phyloP scores from a whole-genome alignment of 1,284 basidiomycete genomes.

The Leccinum discolor region DNA sequence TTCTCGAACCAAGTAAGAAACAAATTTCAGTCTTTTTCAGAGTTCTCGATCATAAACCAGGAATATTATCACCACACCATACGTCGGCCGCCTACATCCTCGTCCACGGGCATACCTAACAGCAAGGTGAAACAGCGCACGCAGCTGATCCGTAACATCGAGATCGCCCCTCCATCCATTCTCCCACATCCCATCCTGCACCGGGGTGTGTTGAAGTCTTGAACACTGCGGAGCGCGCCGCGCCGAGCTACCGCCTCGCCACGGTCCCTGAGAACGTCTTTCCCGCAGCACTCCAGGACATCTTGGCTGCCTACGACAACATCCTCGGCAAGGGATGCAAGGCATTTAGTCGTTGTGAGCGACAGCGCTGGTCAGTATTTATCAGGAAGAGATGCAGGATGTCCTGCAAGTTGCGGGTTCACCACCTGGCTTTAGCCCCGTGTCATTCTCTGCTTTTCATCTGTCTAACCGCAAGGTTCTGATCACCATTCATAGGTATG shows the following conservation, averaged over 20 bases:
- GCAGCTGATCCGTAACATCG: conserved; percentile 9
- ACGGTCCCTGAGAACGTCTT: conserved; percentile 26
- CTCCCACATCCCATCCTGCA: conserved; percentile 11
- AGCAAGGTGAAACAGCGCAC: conserved; percentile 12
- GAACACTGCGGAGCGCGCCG: conserved; percentile 15
- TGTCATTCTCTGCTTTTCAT: no score
- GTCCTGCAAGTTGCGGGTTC: no score
- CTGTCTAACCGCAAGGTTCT: no score
- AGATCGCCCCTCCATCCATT: conserved; percentile 21
- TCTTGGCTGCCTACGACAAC: conserved; percentile 26
- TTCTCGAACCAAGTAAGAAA: no score
- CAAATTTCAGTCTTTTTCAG: no score
- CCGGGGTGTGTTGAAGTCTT: conserved; percentile 8
- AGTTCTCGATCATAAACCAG: no score
- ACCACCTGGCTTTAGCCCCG: no score
- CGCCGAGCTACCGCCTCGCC: conserved; percentile 27
- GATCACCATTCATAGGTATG: no score
- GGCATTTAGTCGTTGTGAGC: conserved; percentile 17
- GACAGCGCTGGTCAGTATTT: conserved; percentile 26
- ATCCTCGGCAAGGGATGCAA: conserved; percentile 23
- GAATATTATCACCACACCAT: no score
- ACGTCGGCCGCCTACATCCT: no score
- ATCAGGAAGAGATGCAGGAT: no score
- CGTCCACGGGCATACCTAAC: no score
- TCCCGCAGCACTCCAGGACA: conserved; percentile 26